Percentiles rank a stretch among this genome's conserved stretches.
Conservation (phyloP, 1,139 yeast species). For the Scheffersomyces stambukii region DNA sequence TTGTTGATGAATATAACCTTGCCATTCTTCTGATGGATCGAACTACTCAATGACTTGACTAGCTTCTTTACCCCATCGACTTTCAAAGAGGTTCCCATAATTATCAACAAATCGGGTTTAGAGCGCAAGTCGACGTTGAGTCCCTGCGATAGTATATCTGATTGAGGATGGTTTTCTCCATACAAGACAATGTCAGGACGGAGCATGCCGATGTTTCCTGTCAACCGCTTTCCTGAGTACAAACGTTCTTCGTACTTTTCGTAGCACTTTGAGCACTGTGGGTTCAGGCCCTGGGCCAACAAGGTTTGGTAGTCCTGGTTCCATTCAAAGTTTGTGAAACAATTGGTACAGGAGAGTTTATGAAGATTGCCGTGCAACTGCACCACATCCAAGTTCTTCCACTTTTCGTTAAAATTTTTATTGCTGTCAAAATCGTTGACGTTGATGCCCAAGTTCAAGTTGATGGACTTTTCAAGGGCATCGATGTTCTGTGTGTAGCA, state of each 20-base stretch:
- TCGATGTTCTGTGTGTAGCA: conserved; percentile 85
- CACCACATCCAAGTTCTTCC: conserved; percentile 72
- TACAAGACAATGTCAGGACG: conserved; percentile 75
- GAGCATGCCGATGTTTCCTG: conserved; percentile 57
- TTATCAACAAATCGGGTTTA: conserved; percentile 61
- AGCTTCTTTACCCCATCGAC: conserved; percentile 70
- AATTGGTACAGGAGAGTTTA: conserved; percentile 66
- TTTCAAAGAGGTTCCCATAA: conserved; percentile 73
- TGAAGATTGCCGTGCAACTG: conserved; percentile 91
- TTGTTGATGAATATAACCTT: conserved; percentile 62
- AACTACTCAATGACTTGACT: conserved; percentile 54
- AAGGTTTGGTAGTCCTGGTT: conserved; percentile 39
- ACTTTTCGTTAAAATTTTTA: conserved; percentile 29
- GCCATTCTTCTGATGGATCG: conserved; percentile 59
- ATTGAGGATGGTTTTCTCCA: conserved; percentile 76
- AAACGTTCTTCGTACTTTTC: conserved; percentile 50
- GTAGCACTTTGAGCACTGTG: conserved; percentile 60
- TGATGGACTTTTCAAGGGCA: conserved; percentile 32
- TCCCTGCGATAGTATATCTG: conserved; percentile 61
- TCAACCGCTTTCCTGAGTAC: conserved; percentile 56
- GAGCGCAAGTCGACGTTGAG: conserved; percentile 50
- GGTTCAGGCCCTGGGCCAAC: conserved; percentile 52
- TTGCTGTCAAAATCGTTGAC: conserved; percentile 23
- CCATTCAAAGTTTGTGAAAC: conserved; percentile 64
- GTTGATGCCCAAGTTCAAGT: conserved; percentile 44